These are phyloP conservation scores for Candida awuae DNA, from an alignment of 805 yeast genomes.

Conservation along the genomic window DNA sequence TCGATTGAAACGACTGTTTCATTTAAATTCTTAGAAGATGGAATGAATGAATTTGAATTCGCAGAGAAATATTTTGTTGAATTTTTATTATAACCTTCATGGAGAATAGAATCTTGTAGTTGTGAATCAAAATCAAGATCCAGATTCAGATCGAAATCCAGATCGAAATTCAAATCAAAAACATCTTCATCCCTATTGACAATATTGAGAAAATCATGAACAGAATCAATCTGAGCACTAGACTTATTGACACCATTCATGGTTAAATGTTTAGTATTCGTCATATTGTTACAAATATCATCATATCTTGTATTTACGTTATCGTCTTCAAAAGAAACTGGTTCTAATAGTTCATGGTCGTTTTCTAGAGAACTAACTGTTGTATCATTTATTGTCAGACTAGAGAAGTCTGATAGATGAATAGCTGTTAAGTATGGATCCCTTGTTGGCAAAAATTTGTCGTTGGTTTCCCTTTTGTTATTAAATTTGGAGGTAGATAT, in stretches of 20 bases:
- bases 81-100: neutral
- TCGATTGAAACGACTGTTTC: slow-evolving; percentile 1
- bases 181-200: neutral
- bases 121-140: slow-evolving; percentile 1
- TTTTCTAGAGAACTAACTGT: slow-evolving; percentile 2
- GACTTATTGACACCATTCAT: neutral
- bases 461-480: too few species aligned
- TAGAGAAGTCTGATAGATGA: slow-evolving; percentile 5
- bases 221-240: slow-evolving; percentile 1
- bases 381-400: slow-evolving; percentile 4
- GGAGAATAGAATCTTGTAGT: neutral
- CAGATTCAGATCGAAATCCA: neutral
- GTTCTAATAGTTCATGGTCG: slow-evolving; percentile 1
- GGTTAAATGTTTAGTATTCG: neutral
- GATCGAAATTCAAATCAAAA: neutral
- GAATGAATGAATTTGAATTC: slow-evolving; percentile 9
- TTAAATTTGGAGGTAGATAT: too few species aligned
- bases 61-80: neutral
- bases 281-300: neutral
- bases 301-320: neutral
- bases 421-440: neutral
- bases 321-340: neutral
- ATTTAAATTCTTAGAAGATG: slow-evolving; percentile 7
- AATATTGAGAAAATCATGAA: slow-evolving; percentile 3
- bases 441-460: too few species aligned